Percentiles rank a stretch among this genome's conserved stretches.
phyloP scores from a whole-genome alignment of 2,329 filamentous ascomycete genomes.

The Piedraia hortae region DNA sequence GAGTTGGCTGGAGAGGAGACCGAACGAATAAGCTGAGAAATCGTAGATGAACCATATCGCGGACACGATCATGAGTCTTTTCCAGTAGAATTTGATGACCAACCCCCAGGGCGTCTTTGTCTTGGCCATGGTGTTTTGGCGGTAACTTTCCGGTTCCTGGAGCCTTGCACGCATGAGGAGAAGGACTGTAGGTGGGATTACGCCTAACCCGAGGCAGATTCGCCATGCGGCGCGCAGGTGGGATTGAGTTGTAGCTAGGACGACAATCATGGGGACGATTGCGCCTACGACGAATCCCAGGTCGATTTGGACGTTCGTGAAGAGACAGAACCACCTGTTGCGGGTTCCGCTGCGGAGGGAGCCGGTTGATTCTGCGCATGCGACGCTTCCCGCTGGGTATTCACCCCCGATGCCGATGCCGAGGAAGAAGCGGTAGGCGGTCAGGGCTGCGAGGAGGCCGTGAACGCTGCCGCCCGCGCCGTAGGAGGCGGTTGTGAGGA shows the following conservation, averaged over 20 bases:
- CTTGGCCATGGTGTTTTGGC: conserved; percentile 36
- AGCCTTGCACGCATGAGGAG: conserved; percentile 45
- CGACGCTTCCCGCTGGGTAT: conserved; percentile 62
- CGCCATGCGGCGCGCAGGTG: conserved; percentile 59
- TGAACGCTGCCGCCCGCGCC: conserved; percentile 36
- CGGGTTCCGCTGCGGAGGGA: conserved; percentile 54
- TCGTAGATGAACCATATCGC: conserved; percentile 59
- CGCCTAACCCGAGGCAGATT: conserved; percentile 47
- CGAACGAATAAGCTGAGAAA: conserved; percentile 64
- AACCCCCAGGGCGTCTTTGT: conserved; percentile 24
- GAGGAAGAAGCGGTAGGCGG: conserved; percentile 63
- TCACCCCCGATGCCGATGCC: conserved; percentile 29
- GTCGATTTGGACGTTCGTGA: conserved; percentile 73
- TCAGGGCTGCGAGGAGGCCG: conserved; percentile 51
- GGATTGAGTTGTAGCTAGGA: conserved; percentile 9
- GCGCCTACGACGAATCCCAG: conserved; percentile 58
- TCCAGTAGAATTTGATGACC: conserved; percentile 41
- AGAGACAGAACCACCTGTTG: conserved; percentile 61
- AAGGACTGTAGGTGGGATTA: conserved; percentile 47
- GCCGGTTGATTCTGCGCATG: conserved; percentile 56
- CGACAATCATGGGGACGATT: conserved; percentile 41
- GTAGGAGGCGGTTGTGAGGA: conserved; percentile 51
- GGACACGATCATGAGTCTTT: conserved; percentile 39
- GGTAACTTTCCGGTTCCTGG: conserved; percentile 53
- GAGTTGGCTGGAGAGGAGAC: conserved; percentile 21